A percentile compares a stretch with the other conserved stretches of the same genome.
These are phyloP conservation scores for Helotiales sp. DNA, from an alignment of 2,329 filamentous ascomycete genomes.

Conservation along the genomic window DNA sequence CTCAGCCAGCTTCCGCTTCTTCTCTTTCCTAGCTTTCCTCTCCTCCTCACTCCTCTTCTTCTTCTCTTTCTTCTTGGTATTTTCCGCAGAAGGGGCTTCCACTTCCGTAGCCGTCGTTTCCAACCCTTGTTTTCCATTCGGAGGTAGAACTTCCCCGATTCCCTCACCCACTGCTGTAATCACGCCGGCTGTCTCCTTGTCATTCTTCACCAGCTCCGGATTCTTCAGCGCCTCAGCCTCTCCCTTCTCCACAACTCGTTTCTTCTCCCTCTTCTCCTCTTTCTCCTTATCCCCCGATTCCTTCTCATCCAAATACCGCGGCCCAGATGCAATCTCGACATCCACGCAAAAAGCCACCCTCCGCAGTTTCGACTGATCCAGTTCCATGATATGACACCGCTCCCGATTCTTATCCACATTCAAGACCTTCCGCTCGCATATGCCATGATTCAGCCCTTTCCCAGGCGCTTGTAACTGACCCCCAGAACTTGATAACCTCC, in stretches of 20 bases:
- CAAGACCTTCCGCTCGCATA: conserved; percentile 80
- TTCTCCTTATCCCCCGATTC: conserved; percentile 50
- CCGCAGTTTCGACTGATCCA: conserved; percentile 80
- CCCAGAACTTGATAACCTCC: conserved; percentile 76
- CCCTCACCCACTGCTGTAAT: conserved; percentile 48
- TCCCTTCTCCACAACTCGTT: conserved; percentile 68
- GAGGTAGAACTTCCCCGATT: conserved; percentile 47
- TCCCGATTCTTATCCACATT: conserved; percentile 84
- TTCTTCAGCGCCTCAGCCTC: conserved; percentile 78
- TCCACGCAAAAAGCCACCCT: conserved; percentile 96
- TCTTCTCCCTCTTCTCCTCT: conserved; percentile 58
- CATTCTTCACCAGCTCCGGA: conserved; percentile 63
- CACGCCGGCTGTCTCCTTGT: conserved; percentile 55
- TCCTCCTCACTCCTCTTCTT: conserved; percentile 95
- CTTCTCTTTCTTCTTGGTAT: conserved; percentile 85
- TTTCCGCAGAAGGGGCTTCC: conserved; percentile 38
- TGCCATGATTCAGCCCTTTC: conserved; percentile 63
- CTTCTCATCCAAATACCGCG: conserved; percentile 71
- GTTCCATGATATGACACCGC: conserved; percentile 77
- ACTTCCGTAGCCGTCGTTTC: conserved; percentile 40
- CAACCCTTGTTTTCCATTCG: conserved; percentile 45
- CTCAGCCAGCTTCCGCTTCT: conserved; percentile 81
- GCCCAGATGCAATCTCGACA: conserved; percentile 91
- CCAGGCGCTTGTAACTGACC: conserved; percentile 46
- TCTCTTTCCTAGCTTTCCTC: conserved; percentile 88